These are phyloP conservation scores for Lactarius sanguifluus DNA, from an alignment of 768 basidiomycete species.

Conservation along the genomic window DNA sequence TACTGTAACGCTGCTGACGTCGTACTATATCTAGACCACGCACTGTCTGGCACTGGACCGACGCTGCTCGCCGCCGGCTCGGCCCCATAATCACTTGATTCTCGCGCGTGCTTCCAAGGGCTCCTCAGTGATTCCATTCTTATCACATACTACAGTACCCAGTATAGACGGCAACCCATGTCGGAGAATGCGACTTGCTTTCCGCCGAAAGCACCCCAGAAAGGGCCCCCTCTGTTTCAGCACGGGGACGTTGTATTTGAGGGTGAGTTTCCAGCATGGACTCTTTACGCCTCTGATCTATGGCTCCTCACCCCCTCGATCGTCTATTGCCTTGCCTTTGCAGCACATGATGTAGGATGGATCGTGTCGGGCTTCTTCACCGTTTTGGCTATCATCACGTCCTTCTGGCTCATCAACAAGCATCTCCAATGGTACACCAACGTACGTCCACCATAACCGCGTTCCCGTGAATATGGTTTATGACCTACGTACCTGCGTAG, in stretches of 20 bases:
- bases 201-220: conserved; percentile 43
- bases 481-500: conserved; percentile 37
- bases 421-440: conserved; percentile 73
- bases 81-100: conserved; percentile 15
- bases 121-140: not conserved
- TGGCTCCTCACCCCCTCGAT: not conserved
- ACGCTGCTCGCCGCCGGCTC: conserved; percentile 12
- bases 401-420: conserved; percentile 72
- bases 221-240: conserved; percentile 57
- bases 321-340: not conserved
- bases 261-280: conserved; percentile 42
- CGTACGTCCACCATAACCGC: conserved; percentile 40
- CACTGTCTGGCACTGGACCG: not conserved
- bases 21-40: not conserved
- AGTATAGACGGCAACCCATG: not conserved
- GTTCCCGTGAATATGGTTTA: conserved; percentile 2
- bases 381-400: conserved; percentile 52
- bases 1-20: not conserved
- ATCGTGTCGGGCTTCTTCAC: conserved; percentile 62
- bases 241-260: conserved; percentile 61
- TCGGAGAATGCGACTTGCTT: conserved; percentile 36
- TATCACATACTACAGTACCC: not conserved
- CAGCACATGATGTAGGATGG: conserved; percentile 73
- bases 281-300: not conserved
- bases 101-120: not conserved